Percentiles rank a stretch among this genome's conserved stretches.
Evolutionary conservation across 1,284 basidiomycete genomes (phyloP).

Genomic region (Leccinum angustisporum): DNA sequence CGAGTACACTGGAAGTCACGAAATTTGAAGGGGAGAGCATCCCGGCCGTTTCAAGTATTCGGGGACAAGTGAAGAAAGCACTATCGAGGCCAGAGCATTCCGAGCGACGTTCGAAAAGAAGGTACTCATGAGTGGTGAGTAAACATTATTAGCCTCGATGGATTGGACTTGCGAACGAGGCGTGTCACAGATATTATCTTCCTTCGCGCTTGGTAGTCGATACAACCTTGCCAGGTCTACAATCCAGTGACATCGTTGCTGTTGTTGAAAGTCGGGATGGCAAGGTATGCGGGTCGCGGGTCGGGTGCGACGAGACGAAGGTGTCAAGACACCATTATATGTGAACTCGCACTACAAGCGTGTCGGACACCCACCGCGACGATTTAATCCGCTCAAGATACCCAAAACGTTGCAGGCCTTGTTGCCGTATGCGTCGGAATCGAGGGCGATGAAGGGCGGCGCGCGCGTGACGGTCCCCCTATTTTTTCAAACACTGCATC

Average conservation of each 20-base stretch:
- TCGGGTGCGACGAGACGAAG: conserved; percentile 83
- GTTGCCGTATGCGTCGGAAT: conserved; percentile 92
- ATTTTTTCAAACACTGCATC: conserved; percentile 9
- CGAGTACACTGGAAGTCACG: conserved; percentile 87
- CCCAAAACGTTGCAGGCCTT: conserved; percentile 87
- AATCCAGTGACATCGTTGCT: conserved; percentile 95
- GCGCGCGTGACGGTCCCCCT: conserved; percentile 15
- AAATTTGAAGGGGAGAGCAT: conserved; percentile 99
- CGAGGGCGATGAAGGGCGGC: conserved; percentile 67
- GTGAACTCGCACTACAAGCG: conserved; percentile 89
- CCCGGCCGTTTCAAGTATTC: conserved; percentile 91
- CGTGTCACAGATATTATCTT: conserved; percentile 81
- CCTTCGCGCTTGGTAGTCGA: conserved; percentile 94
- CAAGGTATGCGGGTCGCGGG: conserved; percentile 95
- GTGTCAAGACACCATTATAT: conserved; percentile 78
- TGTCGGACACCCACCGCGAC: conserved; percentile 76
- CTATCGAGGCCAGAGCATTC: conserved; percentile 92
- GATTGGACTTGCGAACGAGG: conserved; percentile 3
- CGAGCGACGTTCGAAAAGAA: conserved; percentile 99
- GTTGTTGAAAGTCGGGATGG: conserved; percentile 77
- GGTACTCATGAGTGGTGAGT: conserved; percentile 89
- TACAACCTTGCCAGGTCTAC: conserved; percentile 94
- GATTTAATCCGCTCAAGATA: conserved; percentile 91
- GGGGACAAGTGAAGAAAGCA: conserved; percentile 97
- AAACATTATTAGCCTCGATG: neutral